Evolutionary conservation across 306 rosid species (phyloP).

Genomic region (Quercus parvula): DNA sequence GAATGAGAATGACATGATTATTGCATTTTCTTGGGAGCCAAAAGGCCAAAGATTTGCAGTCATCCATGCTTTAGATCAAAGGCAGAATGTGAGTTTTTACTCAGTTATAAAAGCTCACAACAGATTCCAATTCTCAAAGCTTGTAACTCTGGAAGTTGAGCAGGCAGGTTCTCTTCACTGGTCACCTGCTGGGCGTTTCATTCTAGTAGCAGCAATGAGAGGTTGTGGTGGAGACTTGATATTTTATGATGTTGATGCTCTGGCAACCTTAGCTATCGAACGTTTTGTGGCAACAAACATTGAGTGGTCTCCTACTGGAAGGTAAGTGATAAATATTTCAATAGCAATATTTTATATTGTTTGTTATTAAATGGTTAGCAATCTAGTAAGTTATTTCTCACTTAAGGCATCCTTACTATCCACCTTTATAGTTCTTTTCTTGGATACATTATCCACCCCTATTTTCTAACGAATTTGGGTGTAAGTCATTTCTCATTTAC

Average conservation of each 20-base stretch:
- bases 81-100: slow-evolving; percentile 75
- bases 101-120: slow-evolving; percentile 60
- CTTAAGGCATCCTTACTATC: too few relatives aligned
- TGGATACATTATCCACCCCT: too few relatives aligned
- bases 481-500: too few relatives aligned
- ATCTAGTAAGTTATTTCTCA: too few relatives aligned
- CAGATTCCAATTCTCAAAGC: slow-evolving; percentile 74
- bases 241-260: slow-evolving; percentile 78
- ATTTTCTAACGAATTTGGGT: too few relatives aligned
- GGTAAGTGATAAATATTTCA: slow-evolving; percentile 34
- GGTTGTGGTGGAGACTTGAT: slow-evolving; percentile 72
- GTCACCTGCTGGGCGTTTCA: slow-evolving; percentile 75
- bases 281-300: slow-evolving; percentile 84
- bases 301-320: slow-evolving; percentile 95
- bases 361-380: too few relatives aligned
- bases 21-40: slow-evolving; percentile 97
- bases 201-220: slow-evolving; percentile 77
- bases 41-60: slow-evolving; percentile 78
- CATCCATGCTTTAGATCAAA: slow-evolving; percentile 82
- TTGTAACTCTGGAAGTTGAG: slow-evolving; percentile 73
- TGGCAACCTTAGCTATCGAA: slow-evolving; percentile 78
- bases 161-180: slow-evolving; percentile 84
- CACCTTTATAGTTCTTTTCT: too few relatives aligned
- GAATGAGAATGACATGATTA: slow-evolving; percentile 83
- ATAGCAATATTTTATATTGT: too few relatives aligned